Base-by-base conservation (phyloP, 1,284 basidiomycete genomes). In the Sporisorium exsertum region DNA sequence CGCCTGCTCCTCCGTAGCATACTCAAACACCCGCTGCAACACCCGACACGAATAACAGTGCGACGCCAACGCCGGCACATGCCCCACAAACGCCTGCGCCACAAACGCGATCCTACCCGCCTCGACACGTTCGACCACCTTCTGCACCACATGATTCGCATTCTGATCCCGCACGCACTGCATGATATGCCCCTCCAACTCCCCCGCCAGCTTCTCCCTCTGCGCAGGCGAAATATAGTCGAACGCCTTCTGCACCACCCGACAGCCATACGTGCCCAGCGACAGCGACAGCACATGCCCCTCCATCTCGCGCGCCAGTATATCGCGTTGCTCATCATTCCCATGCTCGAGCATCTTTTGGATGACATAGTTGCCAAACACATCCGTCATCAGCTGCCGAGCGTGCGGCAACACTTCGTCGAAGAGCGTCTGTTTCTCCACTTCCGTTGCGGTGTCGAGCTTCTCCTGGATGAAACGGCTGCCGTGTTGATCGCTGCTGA, bases 1-100 rank as follows among this genome's bases (percentile, higher is more conserved):
- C 0, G 90, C 91, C 43, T 97, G 88, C 12, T 15, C 64, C 58
- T 81, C 73, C 20, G 24, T 53, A 49, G 81, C 79, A 80, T 94
- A 90, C 84, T 97, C 95, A 67, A 99, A 91, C 83, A 93, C 93
- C 60, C 94, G 89, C 86, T 99, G 97, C 22, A 99, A 89, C 16
- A 99, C 97, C 10, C 97, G 91, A 83, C 97, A 99, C 0, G 95
- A 95, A 79, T 95, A 98, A 1, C 94, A 92, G 85, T 99, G 95
- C 0, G 91, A 92, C 1, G 95, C 91, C 22, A 99, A 88, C 60
- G 92, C 90, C 70, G 90, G 90, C n/a, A 97, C 93, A 77, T 92
- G 91, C 5, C 93, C 93, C 13, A 89, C 88, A 88, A 98, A 97
- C 1, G 89, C 88, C 53, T 89, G 87, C 3, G 86, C 79, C 59